phyloP scores from a whole-genome alignment of 495 filamentous ascomycete species.

The Tuber aestivum region DNA sequence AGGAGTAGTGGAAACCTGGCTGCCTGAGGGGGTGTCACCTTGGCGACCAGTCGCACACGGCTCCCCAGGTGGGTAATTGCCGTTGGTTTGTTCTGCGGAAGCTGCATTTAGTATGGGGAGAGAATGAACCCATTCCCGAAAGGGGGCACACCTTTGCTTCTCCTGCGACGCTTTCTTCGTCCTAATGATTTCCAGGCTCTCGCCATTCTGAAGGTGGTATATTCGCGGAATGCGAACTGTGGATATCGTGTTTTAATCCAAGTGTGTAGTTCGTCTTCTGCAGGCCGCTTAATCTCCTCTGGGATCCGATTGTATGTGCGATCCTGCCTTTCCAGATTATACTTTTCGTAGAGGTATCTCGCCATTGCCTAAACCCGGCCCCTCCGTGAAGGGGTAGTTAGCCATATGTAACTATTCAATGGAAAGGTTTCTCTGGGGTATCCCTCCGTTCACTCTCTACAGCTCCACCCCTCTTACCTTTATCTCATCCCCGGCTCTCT shows the following conservation, averaged over 20 bases:
- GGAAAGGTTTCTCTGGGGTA: background rate
- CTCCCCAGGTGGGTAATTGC: too few relatives aligned
- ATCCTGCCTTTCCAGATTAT: background rate
- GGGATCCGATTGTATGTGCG: background rate
- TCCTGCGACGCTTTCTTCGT: too few relatives aligned
- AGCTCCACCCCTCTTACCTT: background rate
- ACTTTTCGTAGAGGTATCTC: background rate
- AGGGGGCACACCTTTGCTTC: too few relatives aligned
- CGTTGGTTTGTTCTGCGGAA: too few relatives aligned
- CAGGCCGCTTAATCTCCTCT: background rate
- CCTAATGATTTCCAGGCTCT: too few relatives aligned
- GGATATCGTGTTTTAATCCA: background rate
- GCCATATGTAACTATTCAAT: background rate
- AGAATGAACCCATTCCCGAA: too few relatives aligned
- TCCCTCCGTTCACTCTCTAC: too few relatives aligned
- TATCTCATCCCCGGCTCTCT: background rate
- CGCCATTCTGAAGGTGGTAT: background rate
- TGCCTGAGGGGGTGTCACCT: too few relatives aligned
- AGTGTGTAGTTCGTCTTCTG: background rate
- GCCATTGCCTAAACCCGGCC: background rate
- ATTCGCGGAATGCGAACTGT: background rate
- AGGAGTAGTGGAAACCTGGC: too few relatives aligned
- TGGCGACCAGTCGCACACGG: too few relatives aligned
- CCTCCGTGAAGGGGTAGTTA: background rate
- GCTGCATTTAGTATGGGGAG: too few relatives aligned